Evolutionary conservation across 345 rosid species (phyloP).

Genomic region (Brassica nigra): DNA sequence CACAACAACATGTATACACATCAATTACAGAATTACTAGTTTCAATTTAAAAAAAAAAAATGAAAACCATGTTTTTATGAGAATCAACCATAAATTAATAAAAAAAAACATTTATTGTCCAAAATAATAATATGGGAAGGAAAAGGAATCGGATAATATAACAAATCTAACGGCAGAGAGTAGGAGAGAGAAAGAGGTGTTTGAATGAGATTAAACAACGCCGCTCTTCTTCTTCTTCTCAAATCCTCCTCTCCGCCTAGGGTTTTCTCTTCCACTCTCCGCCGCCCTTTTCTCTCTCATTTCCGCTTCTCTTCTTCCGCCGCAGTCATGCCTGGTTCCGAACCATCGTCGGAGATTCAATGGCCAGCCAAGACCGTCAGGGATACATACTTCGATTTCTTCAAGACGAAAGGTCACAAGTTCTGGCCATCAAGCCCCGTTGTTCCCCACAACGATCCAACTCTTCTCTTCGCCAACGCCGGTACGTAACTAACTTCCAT

Average conservation of each 20-base stretch:
- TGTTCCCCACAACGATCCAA: constrained; percentile 88
- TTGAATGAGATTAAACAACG: constrained; percentile 41
- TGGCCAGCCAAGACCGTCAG: constrained; percentile 82
- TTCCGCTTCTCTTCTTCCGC: constrained; percentile 3
- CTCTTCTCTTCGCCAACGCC: constrained; percentile 92
- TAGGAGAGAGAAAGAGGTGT: constrained; percentile 18
- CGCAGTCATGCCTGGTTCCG: constrained; percentile 43
- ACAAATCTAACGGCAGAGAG: constrained; percentile 20
- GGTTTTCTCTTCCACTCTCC: constrained; percentile 35
- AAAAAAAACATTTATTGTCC: not conserved
- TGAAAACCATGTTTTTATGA: not conserved
- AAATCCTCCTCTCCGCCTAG: constrained; percentile 34
- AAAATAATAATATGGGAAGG: not conserved
- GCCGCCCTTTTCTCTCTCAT: constrained; percentile 27
- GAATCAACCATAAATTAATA: not conserved
- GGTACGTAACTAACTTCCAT: constrained; percentile 48
- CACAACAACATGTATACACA: not conserved
- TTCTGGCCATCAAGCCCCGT: constrained; percentile 92
- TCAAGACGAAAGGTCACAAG: constrained; percentile 64
- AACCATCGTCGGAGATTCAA: constrained; percentile 43
- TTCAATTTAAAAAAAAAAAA: not conserved
- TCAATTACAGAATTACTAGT: not conserved
- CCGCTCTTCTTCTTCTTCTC: constrained; percentile 22
- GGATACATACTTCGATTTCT: constrained; percentile 73
- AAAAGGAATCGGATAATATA: not conserved